A percentile compares a stretch with the other conserved stretches of the same genome.
Evolutionary conservation across 352 stramenopile species (phyloP).

Genomic region (Phytophthora meadii): DNA sequence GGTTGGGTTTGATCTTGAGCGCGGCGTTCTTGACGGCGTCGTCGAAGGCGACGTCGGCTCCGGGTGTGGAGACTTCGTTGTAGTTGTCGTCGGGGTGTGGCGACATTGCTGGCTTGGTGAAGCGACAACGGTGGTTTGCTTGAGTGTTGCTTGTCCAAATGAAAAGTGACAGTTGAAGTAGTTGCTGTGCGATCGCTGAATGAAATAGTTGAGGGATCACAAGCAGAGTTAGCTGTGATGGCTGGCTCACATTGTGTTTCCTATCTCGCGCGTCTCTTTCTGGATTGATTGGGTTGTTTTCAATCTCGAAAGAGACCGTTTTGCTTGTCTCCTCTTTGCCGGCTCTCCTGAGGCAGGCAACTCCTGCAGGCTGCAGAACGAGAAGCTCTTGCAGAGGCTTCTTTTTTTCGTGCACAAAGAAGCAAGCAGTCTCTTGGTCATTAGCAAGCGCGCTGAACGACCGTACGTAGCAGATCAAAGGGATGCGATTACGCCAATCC

Average conservation of each 20-base stretch:
- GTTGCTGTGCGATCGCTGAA: neutral
- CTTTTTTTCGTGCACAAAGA: constrained; percentile 1
- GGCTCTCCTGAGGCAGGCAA: constrained; percentile 12
- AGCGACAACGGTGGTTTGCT: neutral
- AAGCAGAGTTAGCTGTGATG: neutral
- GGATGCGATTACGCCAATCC: constrained; percentile 18
- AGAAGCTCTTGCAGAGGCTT: constrained; percentile 1
- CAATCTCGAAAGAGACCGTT: constrained; percentile 8
- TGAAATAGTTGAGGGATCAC: constrained; percentile 12
- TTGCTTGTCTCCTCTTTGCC: constrained; percentile 8
- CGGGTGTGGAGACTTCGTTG: constrained; percentile 18
- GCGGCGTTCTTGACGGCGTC: constrained; percentile 28
- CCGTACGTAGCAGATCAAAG: neutral
- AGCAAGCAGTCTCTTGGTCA: neutral
- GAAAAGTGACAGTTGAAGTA: constrained; percentile 5
- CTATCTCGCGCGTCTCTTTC: constrained; percentile 7
- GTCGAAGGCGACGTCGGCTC: constrained; percentile 17
- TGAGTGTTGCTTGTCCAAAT: constrained; percentile 17
- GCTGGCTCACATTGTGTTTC: neutral
- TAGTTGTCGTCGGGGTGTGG: constrained; percentile 11
- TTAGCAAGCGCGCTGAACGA: constrained; percentile 1
- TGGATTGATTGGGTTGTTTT: constrained; percentile 21
- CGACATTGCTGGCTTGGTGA: constrained; percentile 12
- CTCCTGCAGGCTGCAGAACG: neutral
- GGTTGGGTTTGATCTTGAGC: constrained; percentile 37